Conservation (phyloP, 2,329 filamentous ascomycete genomes). For the Diaporthe batatas region DNA sequence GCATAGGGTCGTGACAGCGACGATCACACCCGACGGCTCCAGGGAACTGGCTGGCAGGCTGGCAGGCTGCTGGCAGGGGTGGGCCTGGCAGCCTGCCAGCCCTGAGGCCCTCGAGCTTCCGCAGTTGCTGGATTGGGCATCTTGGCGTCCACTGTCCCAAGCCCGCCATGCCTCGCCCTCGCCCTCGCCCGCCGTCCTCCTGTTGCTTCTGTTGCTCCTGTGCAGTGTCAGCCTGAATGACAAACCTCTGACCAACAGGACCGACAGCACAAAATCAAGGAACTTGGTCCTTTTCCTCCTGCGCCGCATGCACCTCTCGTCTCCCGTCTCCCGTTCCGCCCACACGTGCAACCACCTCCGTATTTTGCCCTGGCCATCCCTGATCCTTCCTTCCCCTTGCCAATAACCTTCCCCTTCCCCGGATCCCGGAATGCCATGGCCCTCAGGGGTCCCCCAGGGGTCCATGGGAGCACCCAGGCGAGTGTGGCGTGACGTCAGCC, state of each 20-base stretch:
- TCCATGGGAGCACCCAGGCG: no score
- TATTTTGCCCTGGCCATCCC: not conserved
- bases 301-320: not conserved
- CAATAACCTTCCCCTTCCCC: not conserved
- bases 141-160: slow-evolving; percentile 10
- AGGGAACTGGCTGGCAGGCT: no score
- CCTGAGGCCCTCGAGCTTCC: slow-evolving; percentile 13
- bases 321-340: slow-evolving; percentile 1
- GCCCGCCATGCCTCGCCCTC: slow-evolving; percentile 14
- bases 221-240: slow-evolving; percentile 10
- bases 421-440: not conserved
- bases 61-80: slow-evolving; percentile 14
- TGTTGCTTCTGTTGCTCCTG: not conserved
- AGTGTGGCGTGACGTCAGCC: slow-evolving; percentile 19
- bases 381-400: no score
- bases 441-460: slow-evolving; percentile 7
- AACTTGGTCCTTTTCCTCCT: not conserved
- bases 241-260: slow-evolving; percentile 22
- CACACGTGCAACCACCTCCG: not conserved
- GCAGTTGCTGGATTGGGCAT: slow-evolving; percentile 31
- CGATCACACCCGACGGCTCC: slow-evolving; percentile 25
- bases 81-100: not conserved
- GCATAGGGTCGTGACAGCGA: slow-evolving; percentile 29
- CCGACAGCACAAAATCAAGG: not conserved
- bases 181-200: no score